A percentile compares a stretch with the other conserved stretches of the same genome.
phyloP scores from a whole-genome alignment of 768 basidiomycete species.

The Agrocybe pediades region DNA sequence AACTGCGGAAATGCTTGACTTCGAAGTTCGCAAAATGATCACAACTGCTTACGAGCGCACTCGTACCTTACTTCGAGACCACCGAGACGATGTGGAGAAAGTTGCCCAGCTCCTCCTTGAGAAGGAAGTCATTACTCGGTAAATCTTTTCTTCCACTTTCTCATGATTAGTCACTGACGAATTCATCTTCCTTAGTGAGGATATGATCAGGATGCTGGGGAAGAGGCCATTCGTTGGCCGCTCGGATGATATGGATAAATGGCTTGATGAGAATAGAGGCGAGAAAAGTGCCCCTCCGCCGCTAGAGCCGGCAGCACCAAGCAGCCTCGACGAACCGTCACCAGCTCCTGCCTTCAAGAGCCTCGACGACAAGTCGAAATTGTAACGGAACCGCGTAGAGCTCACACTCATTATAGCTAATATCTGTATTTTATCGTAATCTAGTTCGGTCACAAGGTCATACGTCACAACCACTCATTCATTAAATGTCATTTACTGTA shows the following conservation, averaged over 20 bases:
- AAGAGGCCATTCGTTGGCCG: constrained; percentile 79
- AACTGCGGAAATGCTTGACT: constrained; percentile 92
- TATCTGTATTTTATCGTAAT: constrained; percentile 32
- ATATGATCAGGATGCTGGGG: constrained; percentile 83
- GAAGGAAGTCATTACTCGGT: constrained; percentile 96
- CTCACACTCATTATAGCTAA: constrained; percentile 6
- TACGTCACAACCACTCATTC: constrained; percentile 22
- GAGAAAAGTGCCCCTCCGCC: constrained; percentile 70
- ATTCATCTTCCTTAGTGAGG: constrained; percentile 55
- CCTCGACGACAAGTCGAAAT: constrained; percentile 25
- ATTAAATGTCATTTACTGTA: not conserved
- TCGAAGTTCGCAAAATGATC: constrained; percentile 95
- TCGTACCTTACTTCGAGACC: constrained; percentile 73
- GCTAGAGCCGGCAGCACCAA: constrained; percentile 46
- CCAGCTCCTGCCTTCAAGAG: constrained; percentile 41
- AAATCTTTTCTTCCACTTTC: constrained; percentile 12
- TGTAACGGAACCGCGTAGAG: constrained; percentile 13
- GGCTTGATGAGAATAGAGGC: constrained; percentile 82
- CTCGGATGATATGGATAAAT: constrained; percentile 94
- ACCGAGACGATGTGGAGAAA: constrained; percentile 89
- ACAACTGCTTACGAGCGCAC: constrained; percentile 86
- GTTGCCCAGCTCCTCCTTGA: constrained; percentile 89
- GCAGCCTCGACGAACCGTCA: constrained; percentile 39
- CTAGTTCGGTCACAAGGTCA: constrained; percentile 13
- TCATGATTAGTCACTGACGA: not conserved